phyloP scores from a whole-genome alignment of 768 basidiomycete species.

The Sarcodon sp. region DNA sequence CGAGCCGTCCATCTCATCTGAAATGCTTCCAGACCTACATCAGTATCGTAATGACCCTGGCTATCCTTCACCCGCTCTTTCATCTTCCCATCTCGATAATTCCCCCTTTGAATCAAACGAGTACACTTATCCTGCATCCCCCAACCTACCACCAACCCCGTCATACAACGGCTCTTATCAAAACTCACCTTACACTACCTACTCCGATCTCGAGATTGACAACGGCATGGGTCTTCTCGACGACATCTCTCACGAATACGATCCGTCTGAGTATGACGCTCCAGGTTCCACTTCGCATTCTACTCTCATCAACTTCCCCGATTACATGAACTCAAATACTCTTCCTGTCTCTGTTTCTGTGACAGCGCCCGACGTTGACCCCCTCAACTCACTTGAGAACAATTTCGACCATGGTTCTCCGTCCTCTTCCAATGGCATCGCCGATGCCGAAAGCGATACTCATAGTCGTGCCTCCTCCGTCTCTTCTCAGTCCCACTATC shows the following conservation, averaged over 20 bases:
- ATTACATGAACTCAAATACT: slow-evolving; percentile 28
- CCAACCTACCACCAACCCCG: slow-evolving; percentile 36
- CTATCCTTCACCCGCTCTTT: not conserved
- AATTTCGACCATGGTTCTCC: slow-evolving; percentile 56
- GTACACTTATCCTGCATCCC: slow-evolving; percentile 18
- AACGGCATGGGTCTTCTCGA: slow-evolving; percentile 32
- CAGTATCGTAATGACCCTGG: not conserved
- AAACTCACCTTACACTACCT: slow-evolving; percentile 55
- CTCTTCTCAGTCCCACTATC: slow-evolving; percentile 39
- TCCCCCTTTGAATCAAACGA: slow-evolving; percentile 28
- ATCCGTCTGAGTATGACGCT: slow-evolving; percentile 61
- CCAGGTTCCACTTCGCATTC: slow-evolving; percentile 26
- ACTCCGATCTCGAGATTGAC: slow-evolving; percentile 46
- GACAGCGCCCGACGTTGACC: slow-evolving; percentile 20
- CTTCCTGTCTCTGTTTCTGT: slow-evolving; percentile 25
- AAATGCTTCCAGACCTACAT: not conserved
- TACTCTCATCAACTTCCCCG: slow-evolving; percentile 46
- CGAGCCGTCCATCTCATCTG: not conserved
- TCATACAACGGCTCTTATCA: slow-evolving; percentile 57
- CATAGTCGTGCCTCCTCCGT: slow-evolving; percentile 57
- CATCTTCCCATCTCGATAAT: slow-evolving; percentile 10
- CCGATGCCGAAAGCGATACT: slow-evolving; percentile 20
- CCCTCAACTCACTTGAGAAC: slow-evolving; percentile 20
- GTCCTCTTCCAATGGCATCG: slow-evolving; percentile 38
- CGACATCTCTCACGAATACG: slow-evolving; percentile 45